A percentile compares a stretch with the other conserved stretches of the same genome.
phyloP scores from a whole-genome alignment of 768 basidiomycete species.

The Boletus reticuloceps region DNA sequence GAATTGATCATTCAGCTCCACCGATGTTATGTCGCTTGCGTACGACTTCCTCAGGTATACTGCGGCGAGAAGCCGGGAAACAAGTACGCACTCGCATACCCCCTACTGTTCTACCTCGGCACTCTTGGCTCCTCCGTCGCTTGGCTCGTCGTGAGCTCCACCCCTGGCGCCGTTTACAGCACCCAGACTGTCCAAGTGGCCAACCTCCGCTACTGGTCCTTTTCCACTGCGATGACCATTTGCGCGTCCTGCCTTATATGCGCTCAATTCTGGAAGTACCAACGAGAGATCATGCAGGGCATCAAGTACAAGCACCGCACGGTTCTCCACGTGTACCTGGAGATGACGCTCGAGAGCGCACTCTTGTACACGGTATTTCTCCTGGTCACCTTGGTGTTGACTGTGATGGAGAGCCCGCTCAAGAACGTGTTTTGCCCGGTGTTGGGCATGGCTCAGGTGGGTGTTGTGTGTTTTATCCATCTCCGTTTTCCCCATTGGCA shows the following conservation, averaged over 20 bases:
- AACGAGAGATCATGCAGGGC: constrained; percentile 4
- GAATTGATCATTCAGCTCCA: constrained; percentile 12
- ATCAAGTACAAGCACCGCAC: constrained; percentile 10
- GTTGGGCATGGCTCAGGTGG: constrained; percentile 19
- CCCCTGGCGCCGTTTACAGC: constrained; percentile 17
- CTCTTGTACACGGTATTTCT: constrained; percentile 14
- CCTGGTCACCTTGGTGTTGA: constrained; percentile 11
- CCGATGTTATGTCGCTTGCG: constrained; percentile 21
- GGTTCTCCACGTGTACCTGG: constrained; percentile 23
- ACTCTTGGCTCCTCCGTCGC: constrained; percentile 15
- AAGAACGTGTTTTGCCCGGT: constrained; percentile 23
- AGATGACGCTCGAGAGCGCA: constrained; percentile 26
- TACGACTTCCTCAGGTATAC: neutral
- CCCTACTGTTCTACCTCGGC: constrained; percentile 14
- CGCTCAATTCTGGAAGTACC: constrained; percentile 16
- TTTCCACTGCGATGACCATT: constrained; percentile 14
- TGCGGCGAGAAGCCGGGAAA: neutral
- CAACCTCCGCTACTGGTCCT: constrained; percentile 12
- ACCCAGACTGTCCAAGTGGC: constrained; percentile 10
- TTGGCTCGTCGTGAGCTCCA: constrained; percentile 14
- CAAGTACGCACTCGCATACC: neutral
- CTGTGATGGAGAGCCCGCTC: constrained; percentile 20
- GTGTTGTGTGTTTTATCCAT: no score
- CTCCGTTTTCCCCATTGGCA: no score
- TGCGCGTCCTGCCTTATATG: constrained; percentile 13